phyloP scores from a whole-genome alignment of 495 filamentous ascomycete genomes.

The Niebla homalea region DNA sequence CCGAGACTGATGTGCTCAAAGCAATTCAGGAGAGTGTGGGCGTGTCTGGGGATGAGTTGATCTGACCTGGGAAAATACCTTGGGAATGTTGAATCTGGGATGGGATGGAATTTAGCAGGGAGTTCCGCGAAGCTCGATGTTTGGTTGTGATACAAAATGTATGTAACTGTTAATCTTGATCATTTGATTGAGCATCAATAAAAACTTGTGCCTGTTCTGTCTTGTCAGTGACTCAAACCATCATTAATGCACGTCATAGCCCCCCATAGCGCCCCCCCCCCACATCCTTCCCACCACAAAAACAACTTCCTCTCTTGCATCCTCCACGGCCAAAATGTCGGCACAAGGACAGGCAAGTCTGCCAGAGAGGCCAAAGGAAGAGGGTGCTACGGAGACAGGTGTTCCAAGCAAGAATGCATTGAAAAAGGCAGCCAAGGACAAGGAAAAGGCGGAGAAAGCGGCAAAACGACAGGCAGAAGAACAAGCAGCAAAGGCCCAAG shows the following conservation, averaged over 20 bases:
- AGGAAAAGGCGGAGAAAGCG: conserved; percentile 52
- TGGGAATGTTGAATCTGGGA: conserved; percentile 4
- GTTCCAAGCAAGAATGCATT: conserved; percentile 48
- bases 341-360: conserved; percentile 5
- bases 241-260: too few relatives aligned
- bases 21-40: conserved; percentile 70
- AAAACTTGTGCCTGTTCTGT: too few relatives aligned
- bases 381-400: conserved; percentile 18
- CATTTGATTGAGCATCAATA: too few relatives aligned
- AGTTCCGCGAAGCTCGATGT: neutral
- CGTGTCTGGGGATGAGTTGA: conserved; percentile 58
- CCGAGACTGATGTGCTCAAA: conserved; percentile 55
- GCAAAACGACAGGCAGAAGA: conserved; percentile 41
- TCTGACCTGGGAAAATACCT: conserved; percentile 29
- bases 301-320: neutral
- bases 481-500: conserved; percentile 21
- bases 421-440: conserved; percentile 57
- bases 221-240: too few relatives aligned
- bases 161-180: too few relatives aligned
- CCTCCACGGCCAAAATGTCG: conserved; percentile 6
- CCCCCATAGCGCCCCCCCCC: too few relatives aligned
- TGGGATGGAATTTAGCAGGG: conserved; percentile 7
- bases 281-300: too few relatives aligned
- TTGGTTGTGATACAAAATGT: too few relatives aligned
- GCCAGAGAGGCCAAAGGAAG: conserved; percentile 11